Conservation (phyloP, 805 yeast species). For the Ogataea pilisensis region DNA sequence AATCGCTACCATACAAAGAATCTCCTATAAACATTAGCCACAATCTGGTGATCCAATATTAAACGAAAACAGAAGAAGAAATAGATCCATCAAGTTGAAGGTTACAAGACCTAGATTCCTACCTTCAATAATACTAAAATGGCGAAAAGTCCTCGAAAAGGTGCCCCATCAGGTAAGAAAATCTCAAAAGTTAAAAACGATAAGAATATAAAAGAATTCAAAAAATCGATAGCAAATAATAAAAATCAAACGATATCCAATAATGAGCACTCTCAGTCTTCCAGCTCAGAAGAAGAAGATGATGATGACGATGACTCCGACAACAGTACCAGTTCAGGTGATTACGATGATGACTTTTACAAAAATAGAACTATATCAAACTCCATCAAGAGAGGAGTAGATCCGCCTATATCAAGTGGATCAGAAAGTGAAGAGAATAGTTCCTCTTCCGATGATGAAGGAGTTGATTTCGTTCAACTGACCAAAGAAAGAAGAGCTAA, state of each 20-base stretch:
- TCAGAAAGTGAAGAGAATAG: slow-evolving; percentile 34
- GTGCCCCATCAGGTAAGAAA: slow-evolving; percentile 21
- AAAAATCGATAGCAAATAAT: not conserved
- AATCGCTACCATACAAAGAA: no score
- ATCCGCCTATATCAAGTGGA: slow-evolving; percentile 30
- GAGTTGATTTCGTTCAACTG: slow-evolving; percentile 67
- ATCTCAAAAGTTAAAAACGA: slow-evolving; percentile 25
- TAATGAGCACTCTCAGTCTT: no score
- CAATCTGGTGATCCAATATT: no score
- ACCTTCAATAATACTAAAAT: slow-evolving; percentile 7
- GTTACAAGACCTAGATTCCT: not conserved
- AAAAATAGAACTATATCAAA: slow-evolving; percentile 26
- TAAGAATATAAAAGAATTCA: slow-evolving; percentile 20
- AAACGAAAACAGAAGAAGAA: not conserved
- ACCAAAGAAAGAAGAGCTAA: slow-evolving; percentile 64
- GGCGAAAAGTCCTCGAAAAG: slow-evolving; percentile 31
- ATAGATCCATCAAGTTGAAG: not conserved
- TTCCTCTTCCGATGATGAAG: slow-evolving; percentile 59
- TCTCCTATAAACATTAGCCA: no score
- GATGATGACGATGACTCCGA: slow-evolving; percentile 26
- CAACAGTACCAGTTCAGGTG: slow-evolving; percentile 25
- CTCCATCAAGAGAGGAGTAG: slow-evolving; percentile 18
- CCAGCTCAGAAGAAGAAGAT: slow-evolving; percentile 20
- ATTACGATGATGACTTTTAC: slow-evolving; percentile 27
- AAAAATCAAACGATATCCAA: slow-evolving; percentile 8